phyloP scores from a whole-genome alignment of 768 basidiomycete genomes.

The Rhodotorula kratochvilovae region DNA sequence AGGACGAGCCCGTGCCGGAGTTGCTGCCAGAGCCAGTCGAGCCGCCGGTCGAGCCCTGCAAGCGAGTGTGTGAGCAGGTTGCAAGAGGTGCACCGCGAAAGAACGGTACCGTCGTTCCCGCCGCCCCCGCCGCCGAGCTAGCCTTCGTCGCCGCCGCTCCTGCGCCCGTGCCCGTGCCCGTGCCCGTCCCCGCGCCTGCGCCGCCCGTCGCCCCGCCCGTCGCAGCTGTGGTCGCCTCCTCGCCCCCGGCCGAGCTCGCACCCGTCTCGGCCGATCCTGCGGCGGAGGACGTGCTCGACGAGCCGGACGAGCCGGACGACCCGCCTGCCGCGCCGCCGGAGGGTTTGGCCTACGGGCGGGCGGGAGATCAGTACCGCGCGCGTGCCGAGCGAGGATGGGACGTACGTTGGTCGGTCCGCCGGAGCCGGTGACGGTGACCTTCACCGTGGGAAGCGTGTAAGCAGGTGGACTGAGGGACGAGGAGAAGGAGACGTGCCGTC shows the following conservation, averaged over 20 bases:
- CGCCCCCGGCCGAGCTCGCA: neutral
- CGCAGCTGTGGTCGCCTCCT: neutral
- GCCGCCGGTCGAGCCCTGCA: neutral
- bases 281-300: neutral
- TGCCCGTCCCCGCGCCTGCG: too few relatives aligned
- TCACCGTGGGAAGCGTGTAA: too few relatives aligned
- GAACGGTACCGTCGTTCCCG: neutral
- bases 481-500: too few relatives aligned
- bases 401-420: neutral
- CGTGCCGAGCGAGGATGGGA: neutral
- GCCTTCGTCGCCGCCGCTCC: too few relatives aligned
- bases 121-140: neutral
- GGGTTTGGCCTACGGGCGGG: neutral
- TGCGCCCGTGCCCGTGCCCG: too few relatives aligned
- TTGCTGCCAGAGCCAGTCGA: neutral
- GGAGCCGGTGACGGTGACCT: conserved; percentile 13
- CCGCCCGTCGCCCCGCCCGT: neutral
- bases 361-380: neutral
- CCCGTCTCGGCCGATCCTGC: neutral
- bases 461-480: too few relatives aligned
- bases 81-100: too few relatives aligned
- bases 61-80: too few relatives aligned
- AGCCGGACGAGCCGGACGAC: neutral
- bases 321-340: neutral
- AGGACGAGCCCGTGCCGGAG: neutral